Conservation (phyloP, 331 rosid genomes). For the Saraca asoca region DNA sequence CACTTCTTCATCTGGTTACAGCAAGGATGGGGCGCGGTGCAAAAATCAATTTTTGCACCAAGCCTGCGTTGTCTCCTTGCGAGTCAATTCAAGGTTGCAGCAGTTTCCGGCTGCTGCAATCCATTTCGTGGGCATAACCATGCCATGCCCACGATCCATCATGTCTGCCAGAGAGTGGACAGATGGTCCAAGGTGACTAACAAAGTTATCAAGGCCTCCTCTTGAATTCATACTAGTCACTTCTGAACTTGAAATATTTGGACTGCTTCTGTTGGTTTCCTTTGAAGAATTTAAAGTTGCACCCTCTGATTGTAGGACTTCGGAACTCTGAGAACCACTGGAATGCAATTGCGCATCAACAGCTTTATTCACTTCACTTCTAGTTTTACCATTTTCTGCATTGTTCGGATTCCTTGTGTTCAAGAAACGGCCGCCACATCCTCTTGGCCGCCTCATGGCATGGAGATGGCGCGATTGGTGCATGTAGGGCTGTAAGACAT, state of each 20-base stretch:
- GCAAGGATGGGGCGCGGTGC: slow-evolving; percentile 44
- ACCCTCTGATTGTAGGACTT: slow-evolving; percentile 62
- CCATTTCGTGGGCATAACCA: slow-evolving; percentile 69
- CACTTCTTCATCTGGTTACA: slow-evolving; percentile 52
- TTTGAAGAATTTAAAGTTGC: slow-evolving; percentile 69
- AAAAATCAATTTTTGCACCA: slow-evolving; percentile 25
- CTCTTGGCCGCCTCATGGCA: slow-evolving; percentile 95
- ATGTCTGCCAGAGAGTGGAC: slow-evolving; percentile 56
- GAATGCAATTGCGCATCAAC: slow-evolving; percentile 39
- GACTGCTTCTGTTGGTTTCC: slow-evolving; percentile 59
- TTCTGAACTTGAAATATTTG: slow-evolving; percentile 67
- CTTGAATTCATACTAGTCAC: slow-evolving; percentile 66
- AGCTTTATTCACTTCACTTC: slow-evolving; percentile 38
- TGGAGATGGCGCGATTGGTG: slow-evolving; percentile 97
- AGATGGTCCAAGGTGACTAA: slow-evolving; percentile 52
- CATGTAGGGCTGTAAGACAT: slow-evolving; percentile 80
- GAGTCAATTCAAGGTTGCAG: slow-evolving; percentile 68
- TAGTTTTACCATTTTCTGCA: slow-evolving; percentile 37
- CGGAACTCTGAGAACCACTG: slow-evolving; percentile 73
- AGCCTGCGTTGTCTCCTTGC: slow-evolving; percentile 41
- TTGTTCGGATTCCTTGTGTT: slow-evolving; percentile 48
- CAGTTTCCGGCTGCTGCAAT: slow-evolving; percentile 69
- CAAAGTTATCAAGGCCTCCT: slow-evolving; percentile 48
- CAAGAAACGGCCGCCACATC: slow-evolving; percentile 92
- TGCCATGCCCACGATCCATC: slow-evolving; percentile 51